Base-by-base conservation (phyloP, 306 rosid species). In the Lathyrus sativus region DNA sequence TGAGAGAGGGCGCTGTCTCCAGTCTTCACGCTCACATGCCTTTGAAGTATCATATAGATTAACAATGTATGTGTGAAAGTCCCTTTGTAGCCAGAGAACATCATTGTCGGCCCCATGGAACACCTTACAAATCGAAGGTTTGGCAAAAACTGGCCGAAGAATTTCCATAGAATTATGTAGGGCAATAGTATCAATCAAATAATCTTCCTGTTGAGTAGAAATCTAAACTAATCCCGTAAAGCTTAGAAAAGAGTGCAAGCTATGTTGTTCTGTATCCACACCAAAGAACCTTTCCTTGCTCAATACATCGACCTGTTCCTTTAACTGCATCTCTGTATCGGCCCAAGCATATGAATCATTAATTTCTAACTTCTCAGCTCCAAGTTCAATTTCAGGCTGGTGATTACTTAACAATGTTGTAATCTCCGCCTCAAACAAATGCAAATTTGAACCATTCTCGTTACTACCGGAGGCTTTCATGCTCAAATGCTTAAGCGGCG, bases 41-140 rank as follows among this genome's bases (percentile, higher is more conserved):
- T 90, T 93, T 58, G 96, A 90, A 11, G 97, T 90, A 75, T 90
- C 97, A 75, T 90, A 88, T 62, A 93, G 81, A 78, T 90, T 93
- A 70, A 90, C 96, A 54, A 93, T 66, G 14, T 93, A 90, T 56
- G 88, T 85, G 62, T 90, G 98, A 60, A 93, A 93, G 86, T 93
- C 98, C 71, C 97, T 85, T 62, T 90, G 96, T 44, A 93, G 84
- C 98, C 98, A 93, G 38, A 90, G 73, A 70, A 90, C 80, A 73
- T 93, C 98, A 78, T 88, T 93, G 72, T 93, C 98, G 18, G 96
- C 90, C 7, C 98, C 98, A 79, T 93, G 98, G 77, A 93, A 93
- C n/a, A n/a, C n/a, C n/a, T n/a, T n/a, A n/a, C n/a, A n/a, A n/a
- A n/a, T n/a, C n/a, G n/a, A n/a, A n/a, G n/a, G n/a, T n/a, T n/a